These are phyloP conservation scores for Berberis thunbergii DNA, from an alignment of 164 flowering plant genomes.

Conservation along the genomic window DNA sequence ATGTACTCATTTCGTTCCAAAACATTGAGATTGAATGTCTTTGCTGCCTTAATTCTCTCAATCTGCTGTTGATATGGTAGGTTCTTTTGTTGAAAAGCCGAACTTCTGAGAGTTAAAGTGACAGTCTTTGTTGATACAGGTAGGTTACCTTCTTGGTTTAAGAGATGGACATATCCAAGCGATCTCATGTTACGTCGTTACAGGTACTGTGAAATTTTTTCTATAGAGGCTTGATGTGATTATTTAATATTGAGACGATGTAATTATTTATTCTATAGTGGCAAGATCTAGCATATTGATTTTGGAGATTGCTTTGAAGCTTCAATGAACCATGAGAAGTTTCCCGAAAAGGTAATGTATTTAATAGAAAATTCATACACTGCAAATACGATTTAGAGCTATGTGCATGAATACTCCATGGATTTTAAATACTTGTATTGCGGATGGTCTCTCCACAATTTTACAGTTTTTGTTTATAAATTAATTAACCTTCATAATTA, in stretches of 20 bases:
- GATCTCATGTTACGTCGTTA: conserved; percentile 96
- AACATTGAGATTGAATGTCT: not conserved
- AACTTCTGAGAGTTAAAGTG: conserved; percentile 50
- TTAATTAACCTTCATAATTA: not conserved
- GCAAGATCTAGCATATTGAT: conserved; percentile 96
- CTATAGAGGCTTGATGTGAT: not conserved
- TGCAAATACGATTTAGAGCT: too few relatives aligned
- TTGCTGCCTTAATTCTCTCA: conserved; percentile 1
- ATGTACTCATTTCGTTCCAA: too few relatives aligned
- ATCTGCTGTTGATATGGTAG: conserved; percentile 24
- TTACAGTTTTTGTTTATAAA: not conserved
- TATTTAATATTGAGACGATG: not conserved
- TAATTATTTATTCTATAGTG: conserved; percentile 34
- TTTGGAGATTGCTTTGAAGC: conserved; percentile 99
- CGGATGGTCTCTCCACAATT: too few relatives aligned
- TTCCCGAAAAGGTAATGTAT: conserved; percentile 77
- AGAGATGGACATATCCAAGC: conserved; percentile 96
- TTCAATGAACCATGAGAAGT: conserved; percentile 94
- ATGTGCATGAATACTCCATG: too few relatives aligned
- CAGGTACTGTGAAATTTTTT: conserved; percentile 37
- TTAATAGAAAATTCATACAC: not conserved
- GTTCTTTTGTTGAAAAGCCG: conserved; percentile 98
- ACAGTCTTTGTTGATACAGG: conserved; percentile 35
- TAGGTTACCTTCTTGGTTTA: conserved; percentile 94
- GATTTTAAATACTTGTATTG: too few relatives aligned